Evolutionary conservation across 2,329 filamentous ascomycete genomes (phyloP).

Genomic region (Monilinia fructigena): DNA sequence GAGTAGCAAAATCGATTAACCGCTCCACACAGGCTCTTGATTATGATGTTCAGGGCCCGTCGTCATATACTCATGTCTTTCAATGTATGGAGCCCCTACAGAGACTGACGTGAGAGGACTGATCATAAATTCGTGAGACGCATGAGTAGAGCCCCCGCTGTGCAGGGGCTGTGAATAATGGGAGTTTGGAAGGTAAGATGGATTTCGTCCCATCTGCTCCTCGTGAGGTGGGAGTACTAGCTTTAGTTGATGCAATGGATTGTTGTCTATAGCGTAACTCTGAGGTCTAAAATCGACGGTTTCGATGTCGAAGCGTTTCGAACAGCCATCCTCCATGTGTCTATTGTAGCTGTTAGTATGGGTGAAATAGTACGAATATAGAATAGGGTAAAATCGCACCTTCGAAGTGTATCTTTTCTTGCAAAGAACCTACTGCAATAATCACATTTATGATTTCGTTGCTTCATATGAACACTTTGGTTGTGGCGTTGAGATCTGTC

Average conservation of each 20-base stretch:
- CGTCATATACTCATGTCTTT: conserved; percentile 32
- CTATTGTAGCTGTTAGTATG: conserved; percentile 44
- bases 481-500: conserved; percentile 66
- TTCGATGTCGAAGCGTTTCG: conserved; percentile 55
- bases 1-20: conserved; percentile 15
- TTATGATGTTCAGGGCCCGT: conserved; percentile 21
- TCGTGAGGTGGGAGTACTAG: conserved; percentile 24
- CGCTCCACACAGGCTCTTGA: conserved; percentile 28
- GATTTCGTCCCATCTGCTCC: conserved; percentile 30
- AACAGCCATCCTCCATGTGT: conserved; percentile 75
- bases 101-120: conserved; percentile 34
- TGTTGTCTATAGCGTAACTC: conserved; percentile 28
- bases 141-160: conserved; percentile 24
- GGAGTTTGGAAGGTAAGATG: conserved; percentile 34
- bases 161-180: conserved; percentile 30
- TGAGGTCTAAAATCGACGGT: conserved; percentile 39
- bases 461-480: conserved; percentile 70
- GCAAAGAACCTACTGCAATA: conserved; percentile 72
- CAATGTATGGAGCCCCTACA: conserved; percentile 23
- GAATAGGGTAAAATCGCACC: conserved; percentile 48
- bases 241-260: conserved; percentile 26
- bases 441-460: conserved; percentile 67
- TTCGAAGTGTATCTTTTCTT: conserved; percentile 77
- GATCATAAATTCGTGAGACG: conserved; percentile 24
- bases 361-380: neutral